A percentile compares a stretch with the other conserved stretches of the same genome.
phyloP scores from a whole-genome alignment of 768 basidiomycete species.

The Suillus luteus region DNA sequence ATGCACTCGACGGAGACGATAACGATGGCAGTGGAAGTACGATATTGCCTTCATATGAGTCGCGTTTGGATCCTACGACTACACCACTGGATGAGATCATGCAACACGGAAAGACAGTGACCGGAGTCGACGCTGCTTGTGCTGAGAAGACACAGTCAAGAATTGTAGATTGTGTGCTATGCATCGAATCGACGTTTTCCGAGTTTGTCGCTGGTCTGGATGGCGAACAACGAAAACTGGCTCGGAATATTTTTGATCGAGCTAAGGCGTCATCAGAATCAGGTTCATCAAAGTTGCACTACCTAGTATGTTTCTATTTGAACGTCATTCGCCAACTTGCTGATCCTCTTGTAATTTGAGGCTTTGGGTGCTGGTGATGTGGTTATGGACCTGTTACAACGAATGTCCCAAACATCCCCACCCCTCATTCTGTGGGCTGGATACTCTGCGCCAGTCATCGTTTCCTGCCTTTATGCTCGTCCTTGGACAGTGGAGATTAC shows the following conservation, averaged over 20 bases:
- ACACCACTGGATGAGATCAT: neutral
- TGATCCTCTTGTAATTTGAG: slow-evolving; percentile 15
- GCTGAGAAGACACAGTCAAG: slow-evolving; percentile 28
- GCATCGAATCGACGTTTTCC: slow-evolving; percentile 27
- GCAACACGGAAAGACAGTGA: slow-evolving; percentile 47
- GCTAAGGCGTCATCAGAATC: slow-evolving; percentile 19
- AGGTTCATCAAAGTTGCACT: slow-evolving; percentile 32
- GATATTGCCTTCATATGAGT: neutral
- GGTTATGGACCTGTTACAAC: slow-evolving; percentile 38
- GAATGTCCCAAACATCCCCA: slow-evolving; percentile 46
- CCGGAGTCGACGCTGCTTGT: slow-evolving; percentile 53
- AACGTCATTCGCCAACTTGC: slow-evolving; percentile 13
- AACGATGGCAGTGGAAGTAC: neutral
- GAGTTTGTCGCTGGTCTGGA: slow-evolving; percentile 24
- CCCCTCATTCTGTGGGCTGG: slow-evolving; percentile 72
- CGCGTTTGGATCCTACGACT: neutral
- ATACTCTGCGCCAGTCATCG: slow-evolving; percentile 56
- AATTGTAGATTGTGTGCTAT: slow-evolving; percentile 35
- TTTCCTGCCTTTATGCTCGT: slow-evolving; percentile 52
- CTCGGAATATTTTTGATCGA: slow-evolving; percentile 20
- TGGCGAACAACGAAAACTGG: slow-evolving; percentile 22
- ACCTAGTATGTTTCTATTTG: slow-evolving; percentile 32
- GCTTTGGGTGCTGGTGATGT: slow-evolving; percentile 20
- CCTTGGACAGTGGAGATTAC: slow-evolving; percentile 57
- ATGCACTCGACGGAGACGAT: slow-evolving; percentile 4